Conservation (phyloP, 192 early-diverging fungal species). For the Rhizophlyctis rosea region DNA sequence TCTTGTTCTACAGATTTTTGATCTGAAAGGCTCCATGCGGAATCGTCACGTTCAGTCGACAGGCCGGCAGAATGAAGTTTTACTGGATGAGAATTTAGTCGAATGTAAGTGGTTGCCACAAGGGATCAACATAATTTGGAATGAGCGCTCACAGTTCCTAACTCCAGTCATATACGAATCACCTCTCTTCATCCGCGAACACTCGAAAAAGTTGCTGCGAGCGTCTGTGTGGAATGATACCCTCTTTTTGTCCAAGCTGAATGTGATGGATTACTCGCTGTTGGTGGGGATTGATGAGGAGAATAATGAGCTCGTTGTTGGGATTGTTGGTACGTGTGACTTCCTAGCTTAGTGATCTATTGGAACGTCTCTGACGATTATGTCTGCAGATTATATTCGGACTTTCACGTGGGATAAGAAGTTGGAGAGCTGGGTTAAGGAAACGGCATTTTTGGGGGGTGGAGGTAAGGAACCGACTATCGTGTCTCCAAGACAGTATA, state of each 20-base stretch:
- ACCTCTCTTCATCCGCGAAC: conserved; percentile 87
- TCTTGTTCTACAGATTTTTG: conserved; percentile 63
- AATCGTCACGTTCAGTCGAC: conserved; percentile 91
- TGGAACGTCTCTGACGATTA: neutral
- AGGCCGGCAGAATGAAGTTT: conserved; percentile 77
- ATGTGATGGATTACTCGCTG: conserved; percentile 98
- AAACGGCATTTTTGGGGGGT: conserved; percentile 86
- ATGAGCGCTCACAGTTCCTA: too few species aligned
- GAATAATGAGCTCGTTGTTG: conserved; percentile 86
- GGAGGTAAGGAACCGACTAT: conserved; percentile 92
- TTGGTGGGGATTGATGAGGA: conserved; percentile 90
- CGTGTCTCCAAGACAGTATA: conserved; percentile 91
- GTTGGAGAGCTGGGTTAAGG: conserved; percentile 97
- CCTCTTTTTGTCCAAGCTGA: conserved; percentile 85
- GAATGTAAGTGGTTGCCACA: conserved; percentile 52
- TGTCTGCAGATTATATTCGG: conserved; percentile 79
- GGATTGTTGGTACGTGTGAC: conserved; percentile 80
- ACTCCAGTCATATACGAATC: conserved; percentile 72
- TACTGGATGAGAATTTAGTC: conserved; percentile 92
- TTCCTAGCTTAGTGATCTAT: neutral
- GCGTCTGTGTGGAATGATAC: conserved; percentile 92
- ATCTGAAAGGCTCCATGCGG: conserved; percentile 92
- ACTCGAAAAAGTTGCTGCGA: conserved; percentile 80
- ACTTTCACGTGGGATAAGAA: conserved; percentile 99
- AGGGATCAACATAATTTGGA: neutral